Percentiles rank a stretch among this genome's conserved stretches.
These are phyloP conservation scores for Lodderomyces margitis DNA, from an alignment of 1,139 yeast species.

Conservation along the genomic window DNA sequence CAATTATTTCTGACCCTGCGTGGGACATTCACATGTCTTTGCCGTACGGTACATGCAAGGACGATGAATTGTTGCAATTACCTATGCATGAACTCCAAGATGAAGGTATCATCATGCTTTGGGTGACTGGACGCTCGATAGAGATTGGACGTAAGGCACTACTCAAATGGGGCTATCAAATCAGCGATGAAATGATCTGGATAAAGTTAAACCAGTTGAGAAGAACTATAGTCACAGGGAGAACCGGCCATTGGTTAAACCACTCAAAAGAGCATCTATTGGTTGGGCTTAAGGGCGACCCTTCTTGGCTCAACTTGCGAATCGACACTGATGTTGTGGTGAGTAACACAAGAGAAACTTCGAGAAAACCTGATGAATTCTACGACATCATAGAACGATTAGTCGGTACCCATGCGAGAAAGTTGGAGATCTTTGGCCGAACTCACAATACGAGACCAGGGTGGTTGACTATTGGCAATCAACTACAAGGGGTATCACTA, in stretches of 20 bases:
- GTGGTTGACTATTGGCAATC: slow-evolving; percentile 90
- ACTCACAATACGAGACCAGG: slow-evolving; percentile 84
- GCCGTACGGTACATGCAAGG: slow-evolving; percentile 77
- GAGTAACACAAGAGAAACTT: slow-evolving; percentile 81
- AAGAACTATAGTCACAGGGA: slow-evolving; percentile 87
- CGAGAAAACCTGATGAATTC: slow-evolving; percentile 86
- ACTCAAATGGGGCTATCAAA: slow-evolving; percentile 75
- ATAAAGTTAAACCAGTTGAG: slow-evolving; percentile 83
- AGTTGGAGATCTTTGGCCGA: slow-evolving; percentile 86
- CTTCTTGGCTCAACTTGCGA: slow-evolving; percentile 65
- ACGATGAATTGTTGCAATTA: slow-evolving; percentile 63
- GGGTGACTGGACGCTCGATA: slow-evolving; percentile 95
- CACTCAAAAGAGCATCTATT: slow-evolving; percentile 90
- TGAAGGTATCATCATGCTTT: slow-evolving; percentile 77
- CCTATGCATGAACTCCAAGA: slow-evolving; percentile 70
- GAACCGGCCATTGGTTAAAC: slow-evolving; percentile 96
- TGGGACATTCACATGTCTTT: slow-evolving; percentile 86
- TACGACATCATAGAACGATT: slow-evolving; percentile 84
- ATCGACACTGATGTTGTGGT: slow-evolving; percentile 77
- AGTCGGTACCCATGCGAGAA: slow-evolving; percentile 73
- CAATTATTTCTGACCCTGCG: slow-evolving; percentile 86
- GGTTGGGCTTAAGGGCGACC: slow-evolving; percentile 80
- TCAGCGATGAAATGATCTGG: slow-evolving; percentile 85
- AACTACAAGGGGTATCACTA: slow-evolving; percentile 59
- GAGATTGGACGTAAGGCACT: slow-evolving; percentile 82